phyloP scores from a whole-genome alignment of 1,139 yeast species.

The Arxiozyma slooffiae region DNA sequence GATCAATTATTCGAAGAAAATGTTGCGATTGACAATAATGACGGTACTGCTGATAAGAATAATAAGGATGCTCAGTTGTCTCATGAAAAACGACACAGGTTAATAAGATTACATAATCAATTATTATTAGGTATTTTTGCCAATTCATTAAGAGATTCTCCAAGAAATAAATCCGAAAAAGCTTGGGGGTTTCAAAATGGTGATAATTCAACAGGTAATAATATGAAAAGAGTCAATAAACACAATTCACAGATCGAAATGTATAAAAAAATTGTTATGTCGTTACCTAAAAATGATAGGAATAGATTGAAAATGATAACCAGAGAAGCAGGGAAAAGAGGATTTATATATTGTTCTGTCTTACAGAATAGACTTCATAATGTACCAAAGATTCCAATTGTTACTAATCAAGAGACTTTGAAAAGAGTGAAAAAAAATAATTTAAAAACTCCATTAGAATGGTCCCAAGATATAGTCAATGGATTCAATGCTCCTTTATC shows the following conservation, averaged over 20 bases:
- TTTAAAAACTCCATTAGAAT: conserved; percentile 52
- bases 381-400: conserved; percentile 81
- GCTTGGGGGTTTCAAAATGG: conserved; percentile 30
- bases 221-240: conserved; percentile 19
- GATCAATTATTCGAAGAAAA: conserved; percentile 17
- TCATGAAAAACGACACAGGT: conserved; percentile 9
- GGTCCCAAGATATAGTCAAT: conserved; percentile 90
- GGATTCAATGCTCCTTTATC: conserved; percentile 82
- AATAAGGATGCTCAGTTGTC: conserved; percentile 1
- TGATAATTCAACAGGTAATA: conserved; percentile 15
- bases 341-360: conserved; percentile 65
- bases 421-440: conserved; percentile 37
- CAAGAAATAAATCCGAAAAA: conserved; percentile 24
- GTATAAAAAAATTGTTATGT: conserved; percentile 77
- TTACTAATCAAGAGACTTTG: conserved; percentile 35
- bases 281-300: conserved; percentile 76
- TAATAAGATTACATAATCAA: conserved; percentile 60
- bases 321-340: conserved; percentile 69
- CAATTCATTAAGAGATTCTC: conserved; percentile 57
- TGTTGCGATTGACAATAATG: conserved; percentile 3
- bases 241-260: conserved; percentile 56
- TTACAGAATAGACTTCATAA: conserved; percentile 75
- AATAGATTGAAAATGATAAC: conserved; percentile 76
- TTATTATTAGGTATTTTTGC: conserved; percentile 72
- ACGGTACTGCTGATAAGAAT: not conserved